Evolutionary conservation across 371 early-diverging fungal genomes (phyloP), one percentile per base, ranked within the genome.

Genomic region (Basidiobolus heterosporus): DNA sequence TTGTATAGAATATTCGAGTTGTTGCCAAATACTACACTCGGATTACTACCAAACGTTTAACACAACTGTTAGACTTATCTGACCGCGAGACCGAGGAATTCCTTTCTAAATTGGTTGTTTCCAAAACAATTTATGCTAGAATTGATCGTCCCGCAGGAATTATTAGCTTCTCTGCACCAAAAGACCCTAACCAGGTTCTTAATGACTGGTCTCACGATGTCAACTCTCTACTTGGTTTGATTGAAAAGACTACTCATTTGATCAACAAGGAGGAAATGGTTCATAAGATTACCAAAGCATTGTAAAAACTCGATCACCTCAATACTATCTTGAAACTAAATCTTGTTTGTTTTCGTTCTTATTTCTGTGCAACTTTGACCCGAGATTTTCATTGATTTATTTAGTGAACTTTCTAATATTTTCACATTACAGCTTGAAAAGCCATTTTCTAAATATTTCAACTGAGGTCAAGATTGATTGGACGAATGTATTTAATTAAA

Each of bases 211-310:
- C 88, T 15, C 72, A 63, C 55, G 85, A 88, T 56, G 83, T 97
- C 51, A 82, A 87, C 54, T 68, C 71, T 2, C 65, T 97, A 43
- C 68, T 97, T 53, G 75, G 78, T 8, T 65, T 95, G 59, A 83
- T 97, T 40, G 92, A 88, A 53, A 91, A 91, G 72, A 95, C 95
- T 15, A 83, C 83, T 48, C 96, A 95, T 66, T 66, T 93, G 61
- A 94, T 97, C 53, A 79, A 88, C 38, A 97, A 97, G 71, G 98
- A 97, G 63, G 83, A 85, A 72, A 84, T 85, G 72, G 78, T 87
- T 21, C 80, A 82, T 62, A 76, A 74, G 47, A 78, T 82, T 49
- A 60, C 30, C 52, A 56, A 3, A 54, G 56, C 9, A 58, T 67
- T 48, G 61, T 62, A 14, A 43, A 30, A 30, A 30, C 30, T 30